phyloP scores from a whole-genome alignment of 352 stramenopile species.

The Globisporangium splendens region DNA sequence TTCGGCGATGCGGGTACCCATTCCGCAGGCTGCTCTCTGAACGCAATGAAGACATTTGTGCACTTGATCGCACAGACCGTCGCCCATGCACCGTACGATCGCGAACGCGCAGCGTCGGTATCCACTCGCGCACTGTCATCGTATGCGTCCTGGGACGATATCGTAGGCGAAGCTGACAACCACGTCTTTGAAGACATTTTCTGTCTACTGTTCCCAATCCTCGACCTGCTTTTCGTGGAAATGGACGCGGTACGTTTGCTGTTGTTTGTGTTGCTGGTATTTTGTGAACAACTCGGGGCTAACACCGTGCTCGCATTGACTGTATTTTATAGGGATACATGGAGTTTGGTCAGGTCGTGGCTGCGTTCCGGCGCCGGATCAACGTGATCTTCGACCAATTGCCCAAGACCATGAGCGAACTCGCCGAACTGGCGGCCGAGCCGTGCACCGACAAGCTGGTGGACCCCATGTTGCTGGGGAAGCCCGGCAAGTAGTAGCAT shows the following conservation, averaged over 20 bases:
- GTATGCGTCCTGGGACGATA: conserved; percentile 72
- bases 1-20: conserved; percentile 79
- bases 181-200: conserved; percentile 87
- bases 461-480: conserved; percentile 10
- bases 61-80: conserved; percentile 58
- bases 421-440: conserved; percentile 63
- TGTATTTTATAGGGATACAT: conserved; percentile 68
- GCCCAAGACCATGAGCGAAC: conserved; percentile 52
- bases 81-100: conserved; percentile 20
- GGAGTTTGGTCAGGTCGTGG: conserved; percentile 83
- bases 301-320: background rate
- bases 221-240: conserved; percentile 83
- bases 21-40: conserved; percentile 57
- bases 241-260: conserved; percentile 73
- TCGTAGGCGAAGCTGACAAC: conserved; percentile 65
- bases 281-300: too few relatives aligned
- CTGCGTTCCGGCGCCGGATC: conserved; percentile 61
- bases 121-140: conserved; percentile 26
- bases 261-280: background rate
- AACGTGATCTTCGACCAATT: conserved; percentile 70
- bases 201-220: conserved; percentile 71
- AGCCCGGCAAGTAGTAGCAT: conserved; percentile 4
- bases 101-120: conserved; percentile 23
- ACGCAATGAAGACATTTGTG: conserved; percentile 76
- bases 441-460: conserved; percentile 60